Percentiles rank a stretch among this genome's conserved stretches.
These are phyloP conservation scores for Candida alai DNA, from an alignment of 805 yeast species.

Conservation along the genomic window DNA sequence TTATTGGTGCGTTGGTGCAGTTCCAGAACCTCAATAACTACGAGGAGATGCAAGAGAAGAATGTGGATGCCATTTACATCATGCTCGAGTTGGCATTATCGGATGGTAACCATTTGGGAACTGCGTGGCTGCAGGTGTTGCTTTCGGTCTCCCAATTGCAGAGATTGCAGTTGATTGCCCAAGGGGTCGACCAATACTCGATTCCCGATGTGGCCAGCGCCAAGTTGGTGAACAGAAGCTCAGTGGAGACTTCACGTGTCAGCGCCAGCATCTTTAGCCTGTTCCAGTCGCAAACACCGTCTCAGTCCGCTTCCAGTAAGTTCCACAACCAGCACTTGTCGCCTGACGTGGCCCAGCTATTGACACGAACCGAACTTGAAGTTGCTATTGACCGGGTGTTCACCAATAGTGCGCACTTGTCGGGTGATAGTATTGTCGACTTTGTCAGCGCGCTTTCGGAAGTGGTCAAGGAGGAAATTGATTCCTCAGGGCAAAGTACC, in stretches of 20 bases:
- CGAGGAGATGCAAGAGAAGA: constrained; percentile 73
- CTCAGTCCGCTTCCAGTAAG: constrained; percentile 66
- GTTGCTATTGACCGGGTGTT: constrained; percentile 85
- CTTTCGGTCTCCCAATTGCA: constrained; percentile 87
- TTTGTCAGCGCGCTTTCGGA: constrained; percentile 85
- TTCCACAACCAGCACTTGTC: constrained; percentile 68
- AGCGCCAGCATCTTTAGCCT: constrained; percentile 51
- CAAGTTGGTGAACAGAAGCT: constrained; percentile 52
- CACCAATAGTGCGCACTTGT: constrained; percentile 71
- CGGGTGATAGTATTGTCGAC: constrained; percentile 80
- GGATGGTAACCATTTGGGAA: constrained; percentile 70
- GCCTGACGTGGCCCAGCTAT: constrained; percentile 51
- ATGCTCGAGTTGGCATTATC: constrained; percentile 71
- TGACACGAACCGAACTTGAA: constrained; percentile 64
- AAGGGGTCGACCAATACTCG: constrained; percentile 78
- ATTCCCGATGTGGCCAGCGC: constrained; percentile 86
- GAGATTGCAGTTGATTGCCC: constrained; percentile 79
- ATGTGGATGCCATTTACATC: constrained; percentile 73
- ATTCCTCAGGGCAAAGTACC: constrained; percentile 73
- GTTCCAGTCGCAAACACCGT: constrained; percentile 52
- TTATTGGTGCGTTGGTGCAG: constrained; percentile 85
- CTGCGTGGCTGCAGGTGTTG: constrained; percentile 81
- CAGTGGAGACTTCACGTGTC: constrained; percentile 45
- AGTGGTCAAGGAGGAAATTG: constrained; percentile 88
- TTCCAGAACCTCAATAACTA: constrained; percentile 77